A percentile compares a stretch with the other conserved stretches of the same genome.
These are phyloP conservation scores for Hypoxylon sp. DNA, from an alignment of 2,329 filamentous ascomycete species.

Conservation along the genomic window DNA sequence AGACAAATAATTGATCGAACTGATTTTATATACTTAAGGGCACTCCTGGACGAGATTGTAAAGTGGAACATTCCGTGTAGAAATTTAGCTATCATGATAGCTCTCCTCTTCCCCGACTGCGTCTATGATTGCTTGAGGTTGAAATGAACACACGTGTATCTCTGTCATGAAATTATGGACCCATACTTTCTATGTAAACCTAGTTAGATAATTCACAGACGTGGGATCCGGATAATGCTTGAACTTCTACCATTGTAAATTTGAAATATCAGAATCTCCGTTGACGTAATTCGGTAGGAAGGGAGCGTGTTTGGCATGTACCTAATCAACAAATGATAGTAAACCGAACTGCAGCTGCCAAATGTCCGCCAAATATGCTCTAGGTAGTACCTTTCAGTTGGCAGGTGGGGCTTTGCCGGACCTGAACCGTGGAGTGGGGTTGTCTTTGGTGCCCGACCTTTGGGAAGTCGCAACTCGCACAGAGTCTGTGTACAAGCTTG, in stretches of 20 bases:
- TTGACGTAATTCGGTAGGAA: neutral
- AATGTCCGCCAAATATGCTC: neutral
- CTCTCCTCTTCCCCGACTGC: neutral
- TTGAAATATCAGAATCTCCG: neutral
- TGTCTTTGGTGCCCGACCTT: constrained; percentile 32
- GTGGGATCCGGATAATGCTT: neutral
- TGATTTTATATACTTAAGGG: no score
- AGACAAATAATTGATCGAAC: no score
- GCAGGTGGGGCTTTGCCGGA: neutral
- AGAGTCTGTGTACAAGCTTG: neutral
- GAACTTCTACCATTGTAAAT: neutral
- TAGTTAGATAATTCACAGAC: no score
- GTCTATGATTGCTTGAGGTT: neutral
- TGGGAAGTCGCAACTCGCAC: constrained; percentile 12
- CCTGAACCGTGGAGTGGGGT: constrained; percentile 1
- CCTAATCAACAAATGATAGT: neutral
- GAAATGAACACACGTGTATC: neutral
- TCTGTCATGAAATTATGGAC: neutral
- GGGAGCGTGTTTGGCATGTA: neutral
- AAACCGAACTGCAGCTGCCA: neutral
- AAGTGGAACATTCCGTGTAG: no score
- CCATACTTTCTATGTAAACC: neutral
- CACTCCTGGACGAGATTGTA: no score
- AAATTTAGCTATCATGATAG: neutral
- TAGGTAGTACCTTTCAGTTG: neutral